phyloP scores from a whole-genome alignment of 176 grass and related monocot species.

The Bromus sterilis region DNA sequence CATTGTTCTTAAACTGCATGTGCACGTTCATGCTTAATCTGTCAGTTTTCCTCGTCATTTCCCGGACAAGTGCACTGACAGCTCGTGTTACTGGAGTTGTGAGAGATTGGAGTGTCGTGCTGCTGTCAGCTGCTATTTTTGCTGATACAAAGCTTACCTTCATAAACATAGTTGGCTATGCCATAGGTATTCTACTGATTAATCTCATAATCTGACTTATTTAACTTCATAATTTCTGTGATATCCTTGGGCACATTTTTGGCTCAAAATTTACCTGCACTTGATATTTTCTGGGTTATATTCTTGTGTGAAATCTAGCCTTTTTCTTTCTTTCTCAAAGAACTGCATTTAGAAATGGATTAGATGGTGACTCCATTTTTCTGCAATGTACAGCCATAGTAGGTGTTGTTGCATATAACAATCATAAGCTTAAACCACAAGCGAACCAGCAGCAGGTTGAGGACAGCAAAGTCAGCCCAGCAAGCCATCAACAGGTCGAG shows the following conservation, averaged over 20 bases:
- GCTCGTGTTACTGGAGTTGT: conserved; percentile 94
- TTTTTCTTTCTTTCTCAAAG: background rate
- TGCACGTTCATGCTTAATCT: conserved; percentile 95
- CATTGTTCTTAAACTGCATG: conserved; percentile 84
- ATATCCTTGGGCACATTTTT: background rate
- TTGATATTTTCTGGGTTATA: background rate
- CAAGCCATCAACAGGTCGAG: conserved; percentile 37
- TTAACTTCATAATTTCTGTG: background rate
- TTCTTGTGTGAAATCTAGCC: background rate
- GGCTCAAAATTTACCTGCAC: background rate
- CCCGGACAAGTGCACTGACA: conserved; percentile 91
- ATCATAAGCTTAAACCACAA: conserved; percentile 68
- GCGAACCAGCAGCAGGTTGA: conserved; percentile 30
- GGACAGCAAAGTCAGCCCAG: conserved; percentile 20
- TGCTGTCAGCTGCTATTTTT: conserved; percentile 89
- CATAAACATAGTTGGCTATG: conserved; percentile 96
- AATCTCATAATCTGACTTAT: background rate
- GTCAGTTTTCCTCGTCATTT: conserved; percentile 98
- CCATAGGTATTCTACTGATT: conserved; percentile 66
- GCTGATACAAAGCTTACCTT: conserved; percentile 88
- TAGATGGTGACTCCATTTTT: conserved; percentile 12
- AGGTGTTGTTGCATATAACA: conserved; percentile 96
- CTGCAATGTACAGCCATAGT: conserved; percentile 63
- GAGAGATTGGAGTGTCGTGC: conserved; percentile 90
- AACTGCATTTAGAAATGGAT: background rate